Percentiles rank a stretch among this genome's conserved stretches.
Evolutionary conservation across 2,329 filamentous ascomycete genomes (phyloP).

Genomic region (Chaetomium sp.): DNA sequence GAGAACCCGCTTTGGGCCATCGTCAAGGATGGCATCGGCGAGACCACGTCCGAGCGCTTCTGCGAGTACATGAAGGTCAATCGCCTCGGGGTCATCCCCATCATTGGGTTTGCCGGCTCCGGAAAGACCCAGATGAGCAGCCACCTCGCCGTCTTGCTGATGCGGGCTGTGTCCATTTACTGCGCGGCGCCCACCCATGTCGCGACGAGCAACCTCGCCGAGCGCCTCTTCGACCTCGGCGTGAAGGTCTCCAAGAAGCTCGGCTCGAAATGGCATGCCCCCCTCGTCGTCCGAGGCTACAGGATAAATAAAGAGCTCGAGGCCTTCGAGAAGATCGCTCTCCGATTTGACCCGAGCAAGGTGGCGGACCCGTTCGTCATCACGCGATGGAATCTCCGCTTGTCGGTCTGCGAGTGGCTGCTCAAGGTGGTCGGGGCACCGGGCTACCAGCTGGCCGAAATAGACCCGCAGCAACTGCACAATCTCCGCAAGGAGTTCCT

Average conservation of each 20-base stretch:
- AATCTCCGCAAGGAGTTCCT: background rate
- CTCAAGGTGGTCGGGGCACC: background rate
- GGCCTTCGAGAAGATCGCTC: background rate
- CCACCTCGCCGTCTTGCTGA: background rate
- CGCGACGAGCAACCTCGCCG: background rate
- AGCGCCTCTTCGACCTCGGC: background rate
- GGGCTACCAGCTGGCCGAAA: background rate
- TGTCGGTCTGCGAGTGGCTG: conserved; percentile 2
- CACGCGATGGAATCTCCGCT: background rate
- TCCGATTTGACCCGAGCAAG: too few relatives aligned
- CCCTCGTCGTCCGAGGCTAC: conserved; percentile 1
- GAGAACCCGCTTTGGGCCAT: background rate
- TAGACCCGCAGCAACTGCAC: background rate
- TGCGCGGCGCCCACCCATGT: background rate
- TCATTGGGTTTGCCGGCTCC: background rate
- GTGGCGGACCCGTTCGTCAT: too few relatives aligned
- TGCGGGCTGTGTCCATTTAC: background rate
- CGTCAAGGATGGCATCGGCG: background rate
- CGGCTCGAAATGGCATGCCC: background rate
- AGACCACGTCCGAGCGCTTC: background rate
- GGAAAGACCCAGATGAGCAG: background rate
- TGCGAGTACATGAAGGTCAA: background rate
- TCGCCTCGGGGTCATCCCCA: background rate
- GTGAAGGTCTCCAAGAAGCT: too few relatives aligned
- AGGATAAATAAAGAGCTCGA: background rate